Evolutionary conservation across 192 early-diverging fungal species (phyloP).

Genomic region (Pilaira anomala): DNA sequence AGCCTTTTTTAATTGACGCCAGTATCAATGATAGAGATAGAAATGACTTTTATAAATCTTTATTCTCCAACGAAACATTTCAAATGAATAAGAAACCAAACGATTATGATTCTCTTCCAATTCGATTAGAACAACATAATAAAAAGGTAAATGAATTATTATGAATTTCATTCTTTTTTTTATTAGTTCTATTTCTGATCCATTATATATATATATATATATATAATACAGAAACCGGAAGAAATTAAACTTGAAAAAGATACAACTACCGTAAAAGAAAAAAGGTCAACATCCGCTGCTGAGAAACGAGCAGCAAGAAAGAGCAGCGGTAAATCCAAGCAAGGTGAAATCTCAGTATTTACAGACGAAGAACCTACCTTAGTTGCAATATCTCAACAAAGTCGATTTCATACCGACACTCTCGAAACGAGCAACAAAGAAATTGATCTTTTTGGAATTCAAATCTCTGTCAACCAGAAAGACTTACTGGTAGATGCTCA

Average conservation of each 20-base stretch:
- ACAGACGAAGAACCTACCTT: conserved; percentile 39
- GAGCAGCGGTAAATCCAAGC: neutral
- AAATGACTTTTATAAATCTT: conserved; percentile 32
- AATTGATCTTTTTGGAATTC: conserved; percentile 73
- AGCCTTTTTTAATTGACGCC: conserved; percentile 52
- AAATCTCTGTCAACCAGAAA: conserved; percentile 62
- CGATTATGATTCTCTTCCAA: neutral
- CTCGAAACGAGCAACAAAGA: conserved; percentile 77
- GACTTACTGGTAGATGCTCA: conserved; percentile 76
- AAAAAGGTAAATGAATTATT: neutral
- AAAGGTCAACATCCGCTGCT: neutral
- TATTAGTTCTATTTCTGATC: neutral
- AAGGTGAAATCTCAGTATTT: conserved; percentile 21
- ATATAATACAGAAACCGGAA: neutral
- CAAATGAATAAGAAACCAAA: neutral
- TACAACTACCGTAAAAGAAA: no score
- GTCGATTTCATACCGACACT: conserved; percentile 83
- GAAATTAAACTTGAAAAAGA: no score
- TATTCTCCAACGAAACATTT: neutral
- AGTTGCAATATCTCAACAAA: conserved; percentile 73
- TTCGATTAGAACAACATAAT: neutral
- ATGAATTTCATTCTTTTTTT: neutral
- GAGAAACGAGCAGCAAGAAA: conserved; percentile 18
- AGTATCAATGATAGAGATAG: conserved; percentile 43
- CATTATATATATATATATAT: neutral